Percentiles rank a stretch among this genome's conserved stretches.
Evolutionary conservation across 2,329 filamentous ascomycete genomes (phyloP).

Genomic region (Parafenestella ontariensis): DNA sequence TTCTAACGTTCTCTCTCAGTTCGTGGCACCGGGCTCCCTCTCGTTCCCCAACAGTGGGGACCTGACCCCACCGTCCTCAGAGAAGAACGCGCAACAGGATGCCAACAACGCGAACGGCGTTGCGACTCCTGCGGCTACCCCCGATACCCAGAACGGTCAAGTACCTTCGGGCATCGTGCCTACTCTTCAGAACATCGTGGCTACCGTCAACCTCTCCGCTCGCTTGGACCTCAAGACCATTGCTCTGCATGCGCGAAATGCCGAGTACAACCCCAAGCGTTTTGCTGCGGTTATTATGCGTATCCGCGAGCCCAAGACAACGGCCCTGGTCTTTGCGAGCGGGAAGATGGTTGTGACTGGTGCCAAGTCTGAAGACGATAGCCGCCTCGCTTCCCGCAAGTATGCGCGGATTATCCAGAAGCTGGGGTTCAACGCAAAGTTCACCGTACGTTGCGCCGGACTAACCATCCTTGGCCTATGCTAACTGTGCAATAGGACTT

Average conservation of each 20-base stretch:
- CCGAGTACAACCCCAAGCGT: conserved; percentile 99
- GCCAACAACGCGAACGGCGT: conserved; percentile 69
- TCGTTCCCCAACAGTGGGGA: conserved; percentile 87
- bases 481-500: conserved; percentile 67
- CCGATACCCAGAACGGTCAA: conserved; percentile 71
- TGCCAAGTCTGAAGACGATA: conserved; percentile 97
- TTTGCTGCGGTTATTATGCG: conserved; percentile 99
- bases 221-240: conserved; percentile 98
- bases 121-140: conserved; percentile 89
- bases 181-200: conserved; percentile 79
- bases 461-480: conserved; percentile 13
- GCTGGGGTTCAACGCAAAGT: conserved; percentile 98
- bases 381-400: conserved; percentile 94
- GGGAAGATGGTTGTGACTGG: conserved; percentile 99
- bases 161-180: conserved; percentile 71
- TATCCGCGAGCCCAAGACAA: conserved; percentile 98
- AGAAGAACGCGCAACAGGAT: conserved; percentile 67
- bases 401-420: conserved; percentile 99
- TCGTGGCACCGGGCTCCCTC: conserved; percentile 89
- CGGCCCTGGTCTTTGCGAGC: conserved; percentile 94
- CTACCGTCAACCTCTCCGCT: conserved; percentile 99
- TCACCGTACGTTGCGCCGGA: conserved; percentile 63
- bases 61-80: conserved; percentile 78
- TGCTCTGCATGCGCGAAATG: conserved; percentile 95
- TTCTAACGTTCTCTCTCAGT: conserved; percentile 40